Base-by-base conservation (phyloP, 2,329 filamentous ascomycete species). In the Colletotrichum sp. region DNA sequence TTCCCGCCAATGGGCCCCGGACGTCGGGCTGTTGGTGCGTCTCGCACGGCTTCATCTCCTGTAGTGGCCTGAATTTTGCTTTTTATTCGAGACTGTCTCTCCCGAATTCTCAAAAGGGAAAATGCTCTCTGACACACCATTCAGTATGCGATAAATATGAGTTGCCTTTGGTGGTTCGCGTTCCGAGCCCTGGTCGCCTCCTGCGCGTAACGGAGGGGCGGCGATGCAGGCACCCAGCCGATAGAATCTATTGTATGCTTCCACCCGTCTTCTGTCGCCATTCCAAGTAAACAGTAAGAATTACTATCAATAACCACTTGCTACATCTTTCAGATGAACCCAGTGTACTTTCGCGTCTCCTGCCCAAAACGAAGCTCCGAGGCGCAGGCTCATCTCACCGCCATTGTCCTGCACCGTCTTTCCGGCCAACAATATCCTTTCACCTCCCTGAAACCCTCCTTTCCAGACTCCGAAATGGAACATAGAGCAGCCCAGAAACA, bases 401-500 rank as follows among this genome's bases (percentile, higher is more conserved):
- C 16, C 24, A 57, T 32, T 59, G 24, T 21, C 62, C 8, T 36
- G 32, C 18, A 7, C 24, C 16, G 49, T 18, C 24, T 60, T 12
- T n/a, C 26, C 24, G 34, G 7, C 34, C 55, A 59, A 59, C 55
- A 59, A 59, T 28, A 59, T 6, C 18, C 16, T 24, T 8, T 26
- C 39, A 18, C 13, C 12, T 34, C 34, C 60, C n/a, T 26, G 44
- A 44, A 13, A 24, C 12, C 15, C 8, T 49, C 24, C 32, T 49
- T 36, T 18, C 88, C 1, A 87, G 55, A 80, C 83, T 85, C 10
- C 88, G 83, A 7, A 90, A 80, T 4, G 88, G 87, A 3, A 89
- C 63, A 75, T 90, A 90, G 39, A 85, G 81, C 39, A 90, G 8
- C 1, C 81, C 85, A n/a, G 87, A 88, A 59, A 89, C 80, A 28